phyloP scores from a whole-genome alignment of 768 basidiomycete genomes.

The Panaeolus papilionaceus region DNA sequence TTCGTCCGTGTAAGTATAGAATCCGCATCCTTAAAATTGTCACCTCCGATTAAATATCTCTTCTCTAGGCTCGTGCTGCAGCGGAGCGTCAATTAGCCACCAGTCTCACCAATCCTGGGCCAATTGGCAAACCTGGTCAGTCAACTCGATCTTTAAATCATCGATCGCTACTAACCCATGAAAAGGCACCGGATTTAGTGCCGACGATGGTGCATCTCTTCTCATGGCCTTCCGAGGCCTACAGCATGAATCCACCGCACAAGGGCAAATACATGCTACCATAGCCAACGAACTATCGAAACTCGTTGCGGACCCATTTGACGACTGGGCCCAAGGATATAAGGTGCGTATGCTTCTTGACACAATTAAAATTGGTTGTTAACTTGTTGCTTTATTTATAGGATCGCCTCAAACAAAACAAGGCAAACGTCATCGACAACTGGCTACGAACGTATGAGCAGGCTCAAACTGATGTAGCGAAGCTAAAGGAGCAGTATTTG shows the following conservation, averaged over 20 bases:
- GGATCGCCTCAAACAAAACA: conserved; percentile 69
- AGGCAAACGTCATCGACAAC: conserved; percentile 62
- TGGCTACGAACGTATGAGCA: conserved; percentile 78
- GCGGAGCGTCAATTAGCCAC: conserved; percentile 73
- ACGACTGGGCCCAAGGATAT: conserved; percentile 78
- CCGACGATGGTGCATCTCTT: conserved; percentile 87
- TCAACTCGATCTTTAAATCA: conserved; percentile 15
- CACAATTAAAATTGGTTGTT: conserved; percentile 19
- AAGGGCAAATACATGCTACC: conserved; percentile 77
- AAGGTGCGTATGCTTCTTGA: conserved; percentile 49
- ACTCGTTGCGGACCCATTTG: conserved; percentile 82
- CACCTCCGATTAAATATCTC: conserved; percentile 12
- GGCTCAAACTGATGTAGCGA: conserved; percentile 67
- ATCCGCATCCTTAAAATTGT: background rate
- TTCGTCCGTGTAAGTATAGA: conserved; percentile 77
- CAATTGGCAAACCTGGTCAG: conserved; percentile 57
- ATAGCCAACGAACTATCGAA: conserved; percentile 79
- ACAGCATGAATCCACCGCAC: conserved; percentile 70
- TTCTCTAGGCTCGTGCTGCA: conserved; percentile 66
- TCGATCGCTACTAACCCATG: background rate
- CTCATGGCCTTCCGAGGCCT: conserved; percentile 82
- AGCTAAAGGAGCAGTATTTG: conserved; percentile 80
- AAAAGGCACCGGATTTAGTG: conserved; percentile 68
- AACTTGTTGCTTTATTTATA: conserved; percentile 33
- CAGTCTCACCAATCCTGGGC: conserved; percentile 56